A percentile compares a stretch with the other conserved stretches of the same genome.
phyloP scores from a whole-genome alignment of 164 flowering plant species.

The Platanus orientalis region DNA sequence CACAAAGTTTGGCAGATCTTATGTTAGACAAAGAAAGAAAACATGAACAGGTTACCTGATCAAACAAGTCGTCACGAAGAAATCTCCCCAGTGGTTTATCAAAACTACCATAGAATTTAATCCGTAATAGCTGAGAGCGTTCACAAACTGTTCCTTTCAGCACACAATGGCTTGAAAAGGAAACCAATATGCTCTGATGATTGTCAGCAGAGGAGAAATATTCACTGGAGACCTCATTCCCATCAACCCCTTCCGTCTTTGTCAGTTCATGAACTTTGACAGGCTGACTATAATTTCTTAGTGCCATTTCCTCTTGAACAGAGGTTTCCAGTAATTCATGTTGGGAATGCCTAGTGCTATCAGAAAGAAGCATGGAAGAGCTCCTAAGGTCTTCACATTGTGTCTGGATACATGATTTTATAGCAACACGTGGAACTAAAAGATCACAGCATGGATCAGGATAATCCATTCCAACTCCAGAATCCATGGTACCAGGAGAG shows the following conservation, averaged over 20 bases:
- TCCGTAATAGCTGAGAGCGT: constrained; percentile 68
- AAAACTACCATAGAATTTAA: constrained; percentile 73
- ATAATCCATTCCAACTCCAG: constrained; percentile 14
- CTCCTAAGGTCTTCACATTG: constrained; percentile 8
- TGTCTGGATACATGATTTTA: constrained; percentile 5
- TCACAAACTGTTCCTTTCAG: constrained; percentile 86
- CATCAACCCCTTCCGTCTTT: constrained; percentile 23
- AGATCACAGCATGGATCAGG: constrained; percentile 21
- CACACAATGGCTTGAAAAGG: constrained; percentile 67
- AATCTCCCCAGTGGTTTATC: constrained; percentile 82
- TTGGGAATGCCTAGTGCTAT: constrained; percentile 12
- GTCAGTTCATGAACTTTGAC: constrained; percentile 17
- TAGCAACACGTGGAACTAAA: background rate
- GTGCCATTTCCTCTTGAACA: constrained; percentile 6
- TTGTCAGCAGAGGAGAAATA: constrained; percentile 67
- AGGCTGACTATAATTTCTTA: constrained; percentile 9
- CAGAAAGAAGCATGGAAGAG: constrained; percentile 6
- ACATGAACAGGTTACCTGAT: constrained; percentile 40
- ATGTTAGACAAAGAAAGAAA: no score
- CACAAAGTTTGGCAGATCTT: background rate
- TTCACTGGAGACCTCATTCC: constrained; percentile 35
- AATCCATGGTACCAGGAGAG: constrained; percentile 10
- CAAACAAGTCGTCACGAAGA: constrained; percentile 66
- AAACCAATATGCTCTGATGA: constrained; percentile 75
- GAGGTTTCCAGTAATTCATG: constrained; percentile 19